Percentiles rank a stretch among this genome's conserved stretches.
Evolutionary conservation across 208 protist genomes (phyloP).

Genomic region (Trypanosoma scelopori): DNA sequence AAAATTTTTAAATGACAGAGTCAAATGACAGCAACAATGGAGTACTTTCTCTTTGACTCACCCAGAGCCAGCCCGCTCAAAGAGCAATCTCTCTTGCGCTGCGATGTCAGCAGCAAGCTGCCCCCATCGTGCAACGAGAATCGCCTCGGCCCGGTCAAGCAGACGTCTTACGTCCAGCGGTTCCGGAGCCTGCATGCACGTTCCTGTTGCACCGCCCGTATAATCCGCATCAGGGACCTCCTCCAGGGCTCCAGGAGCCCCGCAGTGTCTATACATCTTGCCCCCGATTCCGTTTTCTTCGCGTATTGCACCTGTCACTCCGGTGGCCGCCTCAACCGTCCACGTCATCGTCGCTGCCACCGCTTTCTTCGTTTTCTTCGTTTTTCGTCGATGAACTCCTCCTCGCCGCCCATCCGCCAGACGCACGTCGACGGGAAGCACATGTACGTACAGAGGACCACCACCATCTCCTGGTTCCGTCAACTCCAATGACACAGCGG

Average conservation of each 20-base stretch:
- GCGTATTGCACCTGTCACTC: not conserved
- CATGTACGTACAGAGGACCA: not conserved
- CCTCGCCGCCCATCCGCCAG: not conserved
- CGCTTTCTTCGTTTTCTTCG: not conserved
- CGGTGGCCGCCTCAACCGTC: not conserved
- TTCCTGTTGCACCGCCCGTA: too few relatives aligned
- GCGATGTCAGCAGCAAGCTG: not conserved
- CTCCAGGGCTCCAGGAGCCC: not conserved
- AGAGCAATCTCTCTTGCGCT: slow-evolving; percentile 16
- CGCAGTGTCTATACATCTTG: too few relatives aligned
- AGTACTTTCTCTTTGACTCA: slow-evolving; percentile 3
- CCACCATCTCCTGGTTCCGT: not conserved
- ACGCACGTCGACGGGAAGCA: not conserved
- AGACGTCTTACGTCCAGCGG: not conserved
- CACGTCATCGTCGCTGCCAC: not conserved
- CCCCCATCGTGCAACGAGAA: slow-evolving; percentile 9
- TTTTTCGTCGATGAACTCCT: not conserved
- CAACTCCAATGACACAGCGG: not conserved
- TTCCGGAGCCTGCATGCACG: not conserved
- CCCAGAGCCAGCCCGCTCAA: slow-evolving; percentile 10
- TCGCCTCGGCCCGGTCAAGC: slow-evolving; percentile 11
- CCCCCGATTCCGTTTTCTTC: not conserved
- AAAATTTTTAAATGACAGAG: not conserved
- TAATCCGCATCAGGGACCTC: not conserved
- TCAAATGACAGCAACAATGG: slow-evolving; percentile 4